These are phyloP conservation scores for Fusarium paranaense DNA, from an alignment of 2,329 filamentous ascomycete genomes.

Conservation along the genomic window DNA sequence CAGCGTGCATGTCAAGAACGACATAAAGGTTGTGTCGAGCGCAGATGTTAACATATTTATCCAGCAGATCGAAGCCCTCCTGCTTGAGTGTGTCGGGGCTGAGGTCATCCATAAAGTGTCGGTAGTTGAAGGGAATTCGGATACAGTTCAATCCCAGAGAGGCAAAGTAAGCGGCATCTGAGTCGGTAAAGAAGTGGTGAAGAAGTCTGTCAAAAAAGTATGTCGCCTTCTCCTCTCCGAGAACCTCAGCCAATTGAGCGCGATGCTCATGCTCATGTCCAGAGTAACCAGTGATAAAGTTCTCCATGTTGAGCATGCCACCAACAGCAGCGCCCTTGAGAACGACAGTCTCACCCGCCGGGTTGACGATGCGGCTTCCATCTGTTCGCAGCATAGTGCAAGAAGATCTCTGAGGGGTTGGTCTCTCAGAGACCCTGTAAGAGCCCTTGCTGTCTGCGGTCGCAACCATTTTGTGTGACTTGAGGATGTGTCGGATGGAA, in stretches of 20 bases:
- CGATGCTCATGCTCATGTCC: conserved; percentile 69
- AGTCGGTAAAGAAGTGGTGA: conserved; percentile 69
- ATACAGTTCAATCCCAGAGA: conserved; percentile 68
- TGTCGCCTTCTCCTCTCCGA: conserved; percentile 67
- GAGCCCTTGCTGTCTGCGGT: conserved; percentile 16
- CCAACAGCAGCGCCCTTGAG: conserved; percentile 52
- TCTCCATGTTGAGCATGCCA: conserved; percentile 62
- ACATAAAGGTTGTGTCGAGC: conserved; percentile 56
- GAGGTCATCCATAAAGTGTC: conserved; percentile 65
- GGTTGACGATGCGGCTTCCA: conserved; percentile 56
- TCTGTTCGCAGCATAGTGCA: conserved; percentile 47
- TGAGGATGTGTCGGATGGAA: no score
- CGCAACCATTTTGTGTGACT: conserved; percentile 17
- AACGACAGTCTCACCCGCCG: conserved; percentile 56
- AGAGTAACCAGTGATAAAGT: conserved; percentile 73
- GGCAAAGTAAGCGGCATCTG: conserved; percentile 69
- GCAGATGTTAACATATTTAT: conserved; percentile 61
- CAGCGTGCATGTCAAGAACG: conserved; percentile 59
- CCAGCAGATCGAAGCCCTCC: conserved; percentile 61
- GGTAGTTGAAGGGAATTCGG: conserved; percentile 71
- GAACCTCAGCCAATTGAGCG: conserved; percentile 62
- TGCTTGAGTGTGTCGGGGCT: conserved; percentile 61
- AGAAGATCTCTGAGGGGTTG: conserved; percentile 10
- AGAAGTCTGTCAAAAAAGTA: conserved; percentile 70
- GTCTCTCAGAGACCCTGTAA: not conserved